Base-by-base conservation (phyloP, 257 asterid species). In the Gentiana macrophylla region DNA sequence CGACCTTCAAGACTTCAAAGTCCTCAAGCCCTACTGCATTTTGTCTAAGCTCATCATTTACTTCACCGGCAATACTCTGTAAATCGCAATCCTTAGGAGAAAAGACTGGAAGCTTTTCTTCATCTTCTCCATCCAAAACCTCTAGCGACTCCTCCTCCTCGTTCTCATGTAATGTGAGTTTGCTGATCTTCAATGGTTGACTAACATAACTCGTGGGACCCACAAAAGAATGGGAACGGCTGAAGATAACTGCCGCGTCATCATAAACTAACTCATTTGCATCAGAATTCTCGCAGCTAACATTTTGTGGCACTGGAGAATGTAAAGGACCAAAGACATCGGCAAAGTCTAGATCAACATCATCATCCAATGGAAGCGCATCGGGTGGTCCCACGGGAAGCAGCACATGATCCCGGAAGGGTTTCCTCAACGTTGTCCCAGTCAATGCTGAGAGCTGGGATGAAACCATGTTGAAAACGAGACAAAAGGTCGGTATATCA, bases 281-380 rank as follows among this genome's bases (percentile, higher is more conserved):
- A 49, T 71, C 77, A 9, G 66, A 38, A 52, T 70, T 76, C 59
- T 79, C 86, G 58, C 62, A 57, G 55, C 60, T 65, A 51, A 51
- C 56, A 15, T 60, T 60, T 55, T 70, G 63, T 50, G 74, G 53
- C 15, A 59, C 55, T 61, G 56, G 75, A 60, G 69, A 49, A 49
- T 75, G 75, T 12, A 62, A 59, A 36, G 89, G 95, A 55, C 94
- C 95, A 70, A 86, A 86, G 37, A 83, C 70, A 49, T 86, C 94
- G 1, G 84, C 62, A 52, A 83, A 83, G 67, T 86, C 95, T 74
- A 83, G 63, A 43, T 80, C 93, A 48, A 72, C 70, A 8, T 67
- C 52, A 8, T 67, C 52, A 53, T 78, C 84, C 8, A 53, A 64
- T 0, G 79, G 53, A 47, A 73, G 51, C 45, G 52, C 68, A 55